Evolutionary conservation across 495 filamentous ascomycete genomes (phyloP), one percentile per base, ranked within the genome.

Genomic region (Aspergillus baeticus): DNA sequence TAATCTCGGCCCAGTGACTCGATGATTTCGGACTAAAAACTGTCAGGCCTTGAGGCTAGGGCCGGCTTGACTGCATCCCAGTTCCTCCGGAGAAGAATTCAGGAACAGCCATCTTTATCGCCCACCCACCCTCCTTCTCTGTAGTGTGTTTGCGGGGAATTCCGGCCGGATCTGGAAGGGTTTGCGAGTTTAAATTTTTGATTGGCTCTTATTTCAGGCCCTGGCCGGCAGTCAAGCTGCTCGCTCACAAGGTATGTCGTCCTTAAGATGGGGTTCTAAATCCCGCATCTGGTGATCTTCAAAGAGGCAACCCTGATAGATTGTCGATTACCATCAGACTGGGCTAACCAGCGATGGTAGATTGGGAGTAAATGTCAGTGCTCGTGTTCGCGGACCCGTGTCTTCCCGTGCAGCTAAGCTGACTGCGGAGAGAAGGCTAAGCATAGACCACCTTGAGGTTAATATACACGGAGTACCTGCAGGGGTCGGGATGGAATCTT

Each of bases 331-430:
- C 3, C 31, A 8, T 29, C 26, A 29, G 10, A 18, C 6, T 17
- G 18, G 6, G 17, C 17, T 41, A 41, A 41, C n/a, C 2, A 17
- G 4, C 2, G 26, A 29, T 8, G 8, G 8, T 29, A 29, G 26
- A 20, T 18, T 42, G 38, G 41, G 18, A 22, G 10, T 22, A 22
- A 14, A 37, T 31, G 10, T 17, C 42, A 45, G 21, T 18, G 18
- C 35, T 21, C 53, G 53, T 55, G 35, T 46, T 47, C 35, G 11
- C 33, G 18, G 33, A 41, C 33, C 43, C 34, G 53, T 48, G 13
- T 46, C 26, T 54, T 54, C 21, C 51, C 51, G 51, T n/a, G 11
- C 15, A 54, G 23, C 51, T 50, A 37, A 41, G 37, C 17, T 34
- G 38, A 26, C 29, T n/a, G 34, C 6, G 14, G 6, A 34, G 23